Base-by-base conservation (phyloP, 2,329 filamentous ascomycete genomes). In the Exophiala sideris region DNA sequence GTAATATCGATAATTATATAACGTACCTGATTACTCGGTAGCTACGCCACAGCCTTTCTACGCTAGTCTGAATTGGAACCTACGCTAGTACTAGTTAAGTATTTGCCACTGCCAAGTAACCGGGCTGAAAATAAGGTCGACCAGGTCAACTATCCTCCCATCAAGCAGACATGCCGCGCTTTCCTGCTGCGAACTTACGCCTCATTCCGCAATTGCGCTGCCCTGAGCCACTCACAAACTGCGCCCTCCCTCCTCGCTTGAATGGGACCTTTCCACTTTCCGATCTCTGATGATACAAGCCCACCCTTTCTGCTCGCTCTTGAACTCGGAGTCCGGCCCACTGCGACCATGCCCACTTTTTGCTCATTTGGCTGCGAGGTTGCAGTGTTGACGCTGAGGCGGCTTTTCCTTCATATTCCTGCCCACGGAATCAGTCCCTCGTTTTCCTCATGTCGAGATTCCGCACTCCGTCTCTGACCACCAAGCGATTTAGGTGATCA, bases 401-500 rank as follows among this genome's bases (percentile, higher is more conserved):
- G 41, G 29, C 16, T 50, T 57, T 55, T 60, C 57, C 45, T 58
- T 49, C 52, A 56, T 51, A 54, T 53, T 41, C 50, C 53, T 56
- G 40, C 55, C 52, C 55, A 58, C 59, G 59, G 59, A 62, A 62
- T 57, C 52, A 47, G 46, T 54, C 51, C 59, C 48, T 50, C 36
- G 42, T 45, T 46, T 54, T 50, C 40, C 54, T 48, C 56, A 39
- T 44, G 50, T 24, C 41, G 48, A 14, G 46, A 60, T 64, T 64
- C 62, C 62, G 62, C 62, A 64, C 62, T 62, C 54, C 41, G 45
- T 48, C 52, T 50, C 48, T 52, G 47, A 58, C 51, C 45, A 48
- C 46, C 32, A 50, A 38, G 45, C 41, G 34, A 11, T 29, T 40
- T 54, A 61, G 59, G 46, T 52, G 45, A 59, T 57, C 56, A 45